Base-by-base conservation (phyloP, 1,284 basidiomycete species). In the Neolentinus lepideus region DNA sequence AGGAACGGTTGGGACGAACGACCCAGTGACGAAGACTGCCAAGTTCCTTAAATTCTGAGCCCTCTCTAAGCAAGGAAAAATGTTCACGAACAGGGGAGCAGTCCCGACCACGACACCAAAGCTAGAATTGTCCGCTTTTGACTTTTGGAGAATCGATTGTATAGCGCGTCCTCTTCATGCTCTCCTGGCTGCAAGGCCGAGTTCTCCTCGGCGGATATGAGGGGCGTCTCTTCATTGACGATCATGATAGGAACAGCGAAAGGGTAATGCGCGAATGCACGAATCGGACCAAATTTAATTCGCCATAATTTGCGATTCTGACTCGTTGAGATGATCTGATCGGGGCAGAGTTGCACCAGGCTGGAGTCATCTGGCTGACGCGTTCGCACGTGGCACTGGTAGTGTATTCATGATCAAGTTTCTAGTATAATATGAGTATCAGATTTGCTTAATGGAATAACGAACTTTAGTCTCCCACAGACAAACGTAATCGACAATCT, bases 1-100 rank as follows among this genome's bases (percentile, higher is more conserved):
- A 0, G 85, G 84, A 51, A 90, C 85, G 0, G 80, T 79, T 0
- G 88, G 88, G 1, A 87, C 74, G 67, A 90, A 88, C 1, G 82
- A 79, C 3, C 83, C 81, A 1, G 82, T 77, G 0, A 86, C 79
- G 63, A 90, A 82, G 25, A 86, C 86, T 90, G 29, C 6, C 4
- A 4, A 54, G 9, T 10, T 21, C 8, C 22, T 4, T 3, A 3
- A 24, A 16, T n/a, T 12, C 22, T 25, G 24, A 16, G 9, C 22
- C 12, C 11, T 4, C 27, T 12, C 22, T 9, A 16, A 22, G 22
- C 24, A 29, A 24, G 47, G 47, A 25, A n/a, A 26, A 26, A 6
- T 4, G 6, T 8, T 29, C 3, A 8, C 47, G 22, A 8, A 50
- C 47, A 50, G 27, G 43, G 47, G 4, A 50, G 14, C 47, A 50